Evolutionary conservation across 2,329 filamentous ascomycete genomes (phyloP), one percentile per base, ranked within the genome.

Genomic region (Hypoxylon sp.): DNA sequence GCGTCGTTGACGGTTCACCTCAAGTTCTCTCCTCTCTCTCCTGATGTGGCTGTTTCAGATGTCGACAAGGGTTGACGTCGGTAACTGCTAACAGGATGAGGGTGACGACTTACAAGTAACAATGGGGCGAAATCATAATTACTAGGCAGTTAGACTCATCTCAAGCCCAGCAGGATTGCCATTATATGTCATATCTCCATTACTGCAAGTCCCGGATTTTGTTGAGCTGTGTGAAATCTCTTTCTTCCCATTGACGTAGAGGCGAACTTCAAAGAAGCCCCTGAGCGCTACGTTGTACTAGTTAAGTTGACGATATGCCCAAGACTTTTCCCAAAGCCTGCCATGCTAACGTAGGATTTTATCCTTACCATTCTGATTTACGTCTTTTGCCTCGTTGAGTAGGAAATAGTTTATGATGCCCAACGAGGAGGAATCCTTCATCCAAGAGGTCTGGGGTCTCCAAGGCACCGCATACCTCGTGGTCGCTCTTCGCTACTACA

Each of bases 361-460:
- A 11, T 7, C 3, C 5, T 4, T 11, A 27, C 6, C 46, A 10
- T 8, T n/a, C 1, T 46, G 15, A 17, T 39, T 32, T 3, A 39
- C 5, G 19, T 37, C 19, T 46, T n/a, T 3, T 21, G 15, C 21
- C 24, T 19, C 17, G 1, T 37, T 13, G 32, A 13, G 24, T 4
- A 10, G 3, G 1, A 11, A 8, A 17, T 15, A 55, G 13, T 44
- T 24, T 27, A 62, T 35, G 27, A 74, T 71, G 71, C 13, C 56
- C 10, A 37, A 24, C 21, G 54, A 61, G 1, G 65, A 68, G 19
- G n/a, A 61, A 39, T 52, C 50, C 10, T 76, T 76, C 48, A 68
- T 74, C 19, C 55, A 62, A 11, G 74, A 76, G 55, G 72, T 76
- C 2, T 76, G 74, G 74, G 72, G 73, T 1, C 66, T 75, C 13